Base-by-base conservation (phyloP, 805 yeast species). In the Jamesozyma rosinii region DNA sequence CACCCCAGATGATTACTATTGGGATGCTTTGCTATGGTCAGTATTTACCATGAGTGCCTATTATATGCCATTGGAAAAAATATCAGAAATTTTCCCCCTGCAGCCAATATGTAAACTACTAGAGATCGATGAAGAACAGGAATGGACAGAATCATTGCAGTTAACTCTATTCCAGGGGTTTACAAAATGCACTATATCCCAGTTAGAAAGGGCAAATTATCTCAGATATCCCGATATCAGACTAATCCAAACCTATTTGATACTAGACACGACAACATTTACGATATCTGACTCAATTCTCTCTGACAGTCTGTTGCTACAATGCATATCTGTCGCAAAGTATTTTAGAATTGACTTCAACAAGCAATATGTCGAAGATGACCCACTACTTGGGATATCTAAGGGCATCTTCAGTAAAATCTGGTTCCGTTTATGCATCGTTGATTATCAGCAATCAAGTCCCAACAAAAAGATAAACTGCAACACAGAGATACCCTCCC, bases 11-110 rank as follows among this genome's bases (percentile, higher is more conserved):
- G 52, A 54, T 24, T 40, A 50, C n/a, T 48, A 55, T 27, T 52
- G 55, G 51, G 52, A 57, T 34, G 47, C 59, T 2, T 31, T 63
- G n/a, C 10, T 62, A 15, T 57, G 65, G 61, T 45, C 64, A 1
- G 43, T 62, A 10, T 53, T 60, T 30, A 37, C 59, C 2, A 35
- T 58, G 44, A 36, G 61, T n/a, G 37, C 58, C 6, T 58, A 54
- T 43, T 62, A 58, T 37, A 54, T 58, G 49, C 55, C 62, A 11
- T 15, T 46, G 3, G 46, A 53, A 3, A 35, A 35, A 13, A 26
- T 60, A 13, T 11, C 35, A 8, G 35, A 42, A 4, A 22, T 50
- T 3, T 42, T 58, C 27, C 37, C 47, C 1, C 17, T 42, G 3
- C 40, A 36, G 19, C 47, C 48, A 2, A 26, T 51, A 3, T 38